Base-by-base conservation (phyloP, 805 yeast genomes). In the Helenozyma baotianmanensis region DNA sequence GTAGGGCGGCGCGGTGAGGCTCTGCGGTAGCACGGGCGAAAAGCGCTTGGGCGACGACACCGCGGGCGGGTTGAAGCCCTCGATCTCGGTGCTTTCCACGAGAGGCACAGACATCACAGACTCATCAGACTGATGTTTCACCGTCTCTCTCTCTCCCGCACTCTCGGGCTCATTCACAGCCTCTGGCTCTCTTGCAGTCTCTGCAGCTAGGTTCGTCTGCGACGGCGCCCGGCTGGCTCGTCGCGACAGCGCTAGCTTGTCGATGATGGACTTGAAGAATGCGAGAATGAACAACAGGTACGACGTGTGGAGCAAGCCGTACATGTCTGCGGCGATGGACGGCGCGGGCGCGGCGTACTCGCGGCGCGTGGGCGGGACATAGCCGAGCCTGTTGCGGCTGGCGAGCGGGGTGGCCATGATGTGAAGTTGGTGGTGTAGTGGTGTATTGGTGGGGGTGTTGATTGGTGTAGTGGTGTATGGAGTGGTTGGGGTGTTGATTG, bases 241-340 rank as follows among this genome's bases (percentile, higher is more conserved):
- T 17, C 19, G 19, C 19, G 19, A 17, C 7, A 8, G 8, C 7
- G 19, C 18, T 22, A 35, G 21, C 9, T 27, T 18, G 16, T 35
- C 40, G 6, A 41, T n/a, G 16, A 41, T 18, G 15, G 38, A 25
- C 23, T 33, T 38, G 27, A 41, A 33, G 24, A 41, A 35, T 2
- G 38, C 37, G 2, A 41, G 13, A 11, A 41, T 11, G 5, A 41
- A 23, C 9, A 38, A 33, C 6, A 38, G 30, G 27, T 38, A 41
- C 14, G 42, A 23, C 2, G 45, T 38, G 9, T 36, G 33, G n/a
- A 41, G 9, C 9, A 38, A 30, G 12, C 38, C 21, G 19, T 16
- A 18, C 3, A 38, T 22, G 17, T 37, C 35, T 8, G 40, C 19
- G 5, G 19, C 19, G 8, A 17, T 6, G 8, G 19, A 5, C 5